phyloP scores from a whole-genome alignment of 179 eudicot species.

The Spergularia azorica region DNA sequence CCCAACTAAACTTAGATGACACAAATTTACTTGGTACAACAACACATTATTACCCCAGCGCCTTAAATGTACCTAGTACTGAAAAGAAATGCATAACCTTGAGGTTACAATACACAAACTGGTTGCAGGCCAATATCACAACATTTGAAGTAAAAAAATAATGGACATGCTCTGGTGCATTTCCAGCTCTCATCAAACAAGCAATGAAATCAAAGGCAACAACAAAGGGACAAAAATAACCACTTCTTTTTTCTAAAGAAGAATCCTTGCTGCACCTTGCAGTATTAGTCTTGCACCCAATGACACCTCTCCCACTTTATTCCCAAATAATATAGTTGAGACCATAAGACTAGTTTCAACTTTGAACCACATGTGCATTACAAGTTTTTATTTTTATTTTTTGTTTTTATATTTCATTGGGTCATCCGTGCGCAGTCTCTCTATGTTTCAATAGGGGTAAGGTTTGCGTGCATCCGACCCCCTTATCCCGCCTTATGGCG shows the following conservation, averaged over 20 bases:
- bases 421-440: no score
- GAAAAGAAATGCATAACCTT: no score
- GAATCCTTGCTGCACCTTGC: conserved; percentile 31
- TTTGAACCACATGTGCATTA: conserved; percentile 36
- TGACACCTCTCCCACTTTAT: conserved; percentile 37
- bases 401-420: no score
- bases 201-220: conserved; percentile 4
- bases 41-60: no score
- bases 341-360: conserved; percentile 26
- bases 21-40: no score
- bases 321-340: conserved; percentile 24
- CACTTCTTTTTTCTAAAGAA: conserved; percentile 32
- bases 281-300: conserved; percentile 24
- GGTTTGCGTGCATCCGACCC: no score
- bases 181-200: conserved; percentile 17
- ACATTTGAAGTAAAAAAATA: conserved; percentile 15
- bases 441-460: no score
- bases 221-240: conserved; percentile 37
- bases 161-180: conserved; percentile 14
- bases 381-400: conserved; percentile 17
- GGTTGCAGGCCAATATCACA: neutral
- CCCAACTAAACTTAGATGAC: no score
- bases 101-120: no score
- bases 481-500: no score
- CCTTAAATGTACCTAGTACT: no score